Percentiles rank a stretch among this genome's conserved stretches.
phyloP scores from a whole-genome alignment of 2,329 filamentous ascomycete species.

The Stenocarpella maydis region DNA sequence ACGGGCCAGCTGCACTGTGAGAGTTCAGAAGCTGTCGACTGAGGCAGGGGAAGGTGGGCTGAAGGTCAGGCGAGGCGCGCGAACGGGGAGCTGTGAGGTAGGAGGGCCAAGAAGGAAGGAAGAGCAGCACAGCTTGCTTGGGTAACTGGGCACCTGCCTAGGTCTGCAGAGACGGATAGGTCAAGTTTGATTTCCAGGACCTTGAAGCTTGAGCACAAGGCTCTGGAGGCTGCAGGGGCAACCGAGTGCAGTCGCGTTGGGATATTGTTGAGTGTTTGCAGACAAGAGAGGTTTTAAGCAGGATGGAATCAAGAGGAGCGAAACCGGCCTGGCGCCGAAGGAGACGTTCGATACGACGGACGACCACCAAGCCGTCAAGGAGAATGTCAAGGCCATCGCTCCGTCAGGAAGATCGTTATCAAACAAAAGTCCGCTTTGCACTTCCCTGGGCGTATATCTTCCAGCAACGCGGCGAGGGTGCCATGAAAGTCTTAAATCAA shows the following conservation, averaged over 20 bases:
- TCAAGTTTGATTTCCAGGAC: neutral
- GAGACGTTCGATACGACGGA: neutral
- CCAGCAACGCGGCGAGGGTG: neutral
- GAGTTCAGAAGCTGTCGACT: too few relatives aligned
- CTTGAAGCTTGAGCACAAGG: neutral
- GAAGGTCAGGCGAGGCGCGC: neutral
- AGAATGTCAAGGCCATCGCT: too few relatives aligned
- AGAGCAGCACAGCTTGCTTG: too few relatives aligned
- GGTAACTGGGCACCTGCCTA: too few relatives aligned
- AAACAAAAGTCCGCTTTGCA: neutral
- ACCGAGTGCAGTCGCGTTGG: neutral
- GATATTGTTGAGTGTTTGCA: neutral
- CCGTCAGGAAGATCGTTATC: too few relatives aligned
- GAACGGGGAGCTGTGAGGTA: neutral
- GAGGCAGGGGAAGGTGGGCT: neutral
- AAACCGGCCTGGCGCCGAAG: too few relatives aligned
- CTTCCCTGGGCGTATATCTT: neutral
- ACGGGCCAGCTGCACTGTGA: neutral
- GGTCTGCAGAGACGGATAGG: neutral
- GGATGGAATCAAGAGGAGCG: too few relatives aligned
- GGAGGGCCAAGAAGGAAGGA: neutral
- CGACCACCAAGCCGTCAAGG: too few relatives aligned
- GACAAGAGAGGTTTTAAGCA: neutral
- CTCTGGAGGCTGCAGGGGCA: neutral
- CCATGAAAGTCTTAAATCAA: neutral